phyloP scores from a whole-genome alignment of 2,329 filamentous ascomycete genomes.

The Monilinia polystroma region DNA sequence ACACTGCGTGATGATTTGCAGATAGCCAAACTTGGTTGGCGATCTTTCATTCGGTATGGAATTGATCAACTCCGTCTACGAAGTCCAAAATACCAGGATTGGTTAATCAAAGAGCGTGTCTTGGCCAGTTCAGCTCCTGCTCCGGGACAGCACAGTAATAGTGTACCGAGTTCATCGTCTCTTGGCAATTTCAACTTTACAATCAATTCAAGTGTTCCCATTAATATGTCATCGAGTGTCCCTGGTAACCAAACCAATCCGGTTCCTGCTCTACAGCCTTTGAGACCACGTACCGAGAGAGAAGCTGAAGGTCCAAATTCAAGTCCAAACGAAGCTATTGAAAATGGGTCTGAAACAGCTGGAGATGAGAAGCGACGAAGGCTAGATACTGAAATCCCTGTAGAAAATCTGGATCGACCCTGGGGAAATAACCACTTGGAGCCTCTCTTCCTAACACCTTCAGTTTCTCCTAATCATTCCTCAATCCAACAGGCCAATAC shows the following conservation, averaged over 20 bases:
- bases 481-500: background rate
- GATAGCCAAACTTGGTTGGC: conserved; percentile 31
- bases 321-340: background rate
- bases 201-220: conserved; percentile 20
- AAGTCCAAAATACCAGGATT: conserved; percentile 51
- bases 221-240: background rate
- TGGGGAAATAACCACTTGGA: background rate
- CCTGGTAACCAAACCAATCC: background rate
- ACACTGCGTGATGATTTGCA: conserved; percentile 34
- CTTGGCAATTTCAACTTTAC: conserved; percentile 16
- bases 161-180: background rate
- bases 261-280: conserved; percentile 4
- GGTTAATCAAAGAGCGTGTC: background rate
- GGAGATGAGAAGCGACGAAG: conserved; percentile 12
- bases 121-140: background rate
- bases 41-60: conserved; percentile 50
- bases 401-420: background rate
- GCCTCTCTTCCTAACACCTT: background rate
- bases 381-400: background rate
- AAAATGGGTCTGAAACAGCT: conserved; percentile 1
- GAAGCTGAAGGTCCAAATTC: conserved; percentile 1
- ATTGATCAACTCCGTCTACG: conserved; percentile 54
- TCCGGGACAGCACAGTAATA: conserved; percentile 3
- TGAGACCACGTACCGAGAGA: background rate
- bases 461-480: background rate